Percentiles rank a stretch among this genome's conserved stretches.
Evolutionary conservation across 768 basidiomycete genomes (phyloP).

Genomic region (Pulveroboletus sp.): DNA sequence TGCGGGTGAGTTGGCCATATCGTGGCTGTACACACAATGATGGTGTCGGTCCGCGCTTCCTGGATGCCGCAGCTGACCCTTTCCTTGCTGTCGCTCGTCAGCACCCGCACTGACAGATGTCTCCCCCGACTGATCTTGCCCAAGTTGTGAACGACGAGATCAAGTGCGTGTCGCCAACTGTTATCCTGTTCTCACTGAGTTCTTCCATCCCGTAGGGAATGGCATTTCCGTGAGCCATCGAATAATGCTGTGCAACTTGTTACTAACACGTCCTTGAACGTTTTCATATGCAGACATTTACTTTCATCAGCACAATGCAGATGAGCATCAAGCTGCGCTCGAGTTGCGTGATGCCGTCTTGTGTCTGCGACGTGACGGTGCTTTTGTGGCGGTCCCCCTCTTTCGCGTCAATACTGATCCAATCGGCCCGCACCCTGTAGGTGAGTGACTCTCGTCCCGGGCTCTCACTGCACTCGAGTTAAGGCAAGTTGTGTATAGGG

Average conservation of each 20-base stretch:
- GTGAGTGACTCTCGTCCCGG: slow-evolving; percentile 34
- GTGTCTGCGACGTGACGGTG: slow-evolving; percentile 64
- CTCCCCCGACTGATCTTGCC: slow-evolving; percentile 48
- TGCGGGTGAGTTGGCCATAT: not conserved
- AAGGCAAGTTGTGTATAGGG: slow-evolving; percentile 36
- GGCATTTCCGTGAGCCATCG: slow-evolving; percentile 65
- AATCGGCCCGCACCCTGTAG: slow-evolving; percentile 72
- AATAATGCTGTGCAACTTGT: not conserved
- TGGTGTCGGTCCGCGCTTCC: too few relatives aligned
- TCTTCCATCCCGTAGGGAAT: slow-evolving; percentile 44
- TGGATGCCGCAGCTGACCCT: too few relatives aligned
- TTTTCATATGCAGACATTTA: slow-evolving; percentile 56
- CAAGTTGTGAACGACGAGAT: slow-evolving; percentile 56
- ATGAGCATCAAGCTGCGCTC: slow-evolving; percentile 60
- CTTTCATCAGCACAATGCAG: slow-evolving; percentile 63
- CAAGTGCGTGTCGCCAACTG: slow-evolving; percentile 41
- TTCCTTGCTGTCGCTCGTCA: too few relatives aligned
- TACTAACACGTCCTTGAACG: not conserved
- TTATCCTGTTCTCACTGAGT: not conserved
- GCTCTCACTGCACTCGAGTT: not conserved
- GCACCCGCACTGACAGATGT: slow-evolving; percentile 3
- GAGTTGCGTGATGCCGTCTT: slow-evolving; percentile 69
- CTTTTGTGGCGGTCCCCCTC: slow-evolving; percentile 75
- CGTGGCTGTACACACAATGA: not conserved
- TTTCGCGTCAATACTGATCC: slow-evolving; percentile 66